phyloP scores from a whole-genome alignment of 139 green algal species.

The Chlamydomonas incerta region DNA sequence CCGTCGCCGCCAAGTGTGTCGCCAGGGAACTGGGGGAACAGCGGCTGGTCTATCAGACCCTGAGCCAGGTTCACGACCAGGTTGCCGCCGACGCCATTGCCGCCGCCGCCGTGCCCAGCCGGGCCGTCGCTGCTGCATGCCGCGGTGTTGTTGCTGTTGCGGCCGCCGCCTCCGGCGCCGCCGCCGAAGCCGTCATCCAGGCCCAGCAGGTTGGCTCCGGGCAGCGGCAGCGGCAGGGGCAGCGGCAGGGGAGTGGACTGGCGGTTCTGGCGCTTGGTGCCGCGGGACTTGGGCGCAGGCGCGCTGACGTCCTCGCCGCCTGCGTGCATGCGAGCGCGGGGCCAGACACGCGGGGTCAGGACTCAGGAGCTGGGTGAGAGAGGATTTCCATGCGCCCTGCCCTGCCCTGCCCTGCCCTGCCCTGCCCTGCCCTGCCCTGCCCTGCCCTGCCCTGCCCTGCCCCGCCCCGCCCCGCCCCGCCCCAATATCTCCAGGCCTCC shows the following conservation, averaged over 20 bases:
- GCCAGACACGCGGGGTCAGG: too few relatives aligned
- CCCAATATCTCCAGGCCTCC: too few relatives aligned
- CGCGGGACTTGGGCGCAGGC: too few relatives aligned
- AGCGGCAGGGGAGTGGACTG: not conserved
- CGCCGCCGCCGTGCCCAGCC: not conserved
- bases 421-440: too few relatives aligned
- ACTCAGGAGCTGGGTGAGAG: too few relatives aligned
- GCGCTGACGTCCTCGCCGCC: too few relatives aligned
- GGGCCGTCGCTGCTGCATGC: constrained; percentile 18
- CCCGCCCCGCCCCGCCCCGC: too few relatives aligned
- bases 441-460: too few relatives aligned
- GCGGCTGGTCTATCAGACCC: not conserved
- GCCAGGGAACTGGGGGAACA: not conserved
- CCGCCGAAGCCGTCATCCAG: not conserved
- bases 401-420: too few relatives aligned
- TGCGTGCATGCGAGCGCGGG: too few relatives aligned
- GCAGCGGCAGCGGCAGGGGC: not conserved
- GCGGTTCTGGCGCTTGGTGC: too few relatives aligned
- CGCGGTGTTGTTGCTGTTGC: constrained; percentile 6
- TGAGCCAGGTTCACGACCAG: not conserved
- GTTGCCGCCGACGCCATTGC: not conserved
- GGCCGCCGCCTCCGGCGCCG: not conserved
- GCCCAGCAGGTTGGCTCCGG: not conserved
- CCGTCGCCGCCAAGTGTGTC: not conserved
- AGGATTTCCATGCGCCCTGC: too few relatives aligned